These are phyloP conservation scores for Flaveria linearis DNA, from an alignment of 129 eudicot genomes.

Conservation along the genomic window DNA sequence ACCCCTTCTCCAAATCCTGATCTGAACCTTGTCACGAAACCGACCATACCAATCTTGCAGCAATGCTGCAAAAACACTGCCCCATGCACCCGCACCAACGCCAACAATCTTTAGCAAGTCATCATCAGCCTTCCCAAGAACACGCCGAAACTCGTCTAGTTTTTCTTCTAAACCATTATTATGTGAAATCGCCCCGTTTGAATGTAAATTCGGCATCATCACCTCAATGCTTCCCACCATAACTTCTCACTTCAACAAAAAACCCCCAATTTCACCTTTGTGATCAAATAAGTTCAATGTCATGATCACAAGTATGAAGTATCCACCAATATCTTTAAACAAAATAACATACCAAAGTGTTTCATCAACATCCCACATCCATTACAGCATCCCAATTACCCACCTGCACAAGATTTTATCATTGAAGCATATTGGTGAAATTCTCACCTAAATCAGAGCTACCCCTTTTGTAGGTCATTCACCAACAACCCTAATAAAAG, in stretches of 20 bases:
- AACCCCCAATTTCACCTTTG: slow-evolving; percentile 1
- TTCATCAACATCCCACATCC: neutral
- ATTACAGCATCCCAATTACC: slow-evolving; percentile 1
- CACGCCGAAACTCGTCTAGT: slow-evolving; percentile 53
- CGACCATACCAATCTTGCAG: slow-evolving; percentile 64
- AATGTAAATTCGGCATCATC: slow-evolving; percentile 29
- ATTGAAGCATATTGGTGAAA: slow-evolving; percentile 29
- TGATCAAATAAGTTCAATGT: neutral
- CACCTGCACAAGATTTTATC: slow-evolving; percentile 22
- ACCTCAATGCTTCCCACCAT: slow-evolving; percentile 71
- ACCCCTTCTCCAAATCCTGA: slow-evolving; percentile 62
- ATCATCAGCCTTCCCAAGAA: slow-evolving; percentile 58
- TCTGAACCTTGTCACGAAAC: slow-evolving; percentile 57
- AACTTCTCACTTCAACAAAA: slow-evolving; percentile 18
- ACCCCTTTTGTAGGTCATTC: slow-evolving; percentile 11
- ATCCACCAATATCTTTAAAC: slow-evolving; percentile 8
- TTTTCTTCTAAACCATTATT: slow-evolving; percentile 50
- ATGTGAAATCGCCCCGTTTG: slow-evolving; percentile 37
- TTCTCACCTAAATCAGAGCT: slow-evolving; percentile 50
- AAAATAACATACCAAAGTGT: neutral
- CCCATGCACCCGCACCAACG: slow-evolving; percentile 79
- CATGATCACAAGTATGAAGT: slow-evolving; percentile 3
- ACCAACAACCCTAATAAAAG: slow-evolving; percentile 9
- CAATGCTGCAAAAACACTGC: slow-evolving; percentile 65
- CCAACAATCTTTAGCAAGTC: slow-evolving; percentile 56